Evolutionary conservation across 2,329 filamentous ascomycete species (phyloP), one percentile per base, ranked within the genome.

Genomic region (Curvularia verruculosa): DNA sequence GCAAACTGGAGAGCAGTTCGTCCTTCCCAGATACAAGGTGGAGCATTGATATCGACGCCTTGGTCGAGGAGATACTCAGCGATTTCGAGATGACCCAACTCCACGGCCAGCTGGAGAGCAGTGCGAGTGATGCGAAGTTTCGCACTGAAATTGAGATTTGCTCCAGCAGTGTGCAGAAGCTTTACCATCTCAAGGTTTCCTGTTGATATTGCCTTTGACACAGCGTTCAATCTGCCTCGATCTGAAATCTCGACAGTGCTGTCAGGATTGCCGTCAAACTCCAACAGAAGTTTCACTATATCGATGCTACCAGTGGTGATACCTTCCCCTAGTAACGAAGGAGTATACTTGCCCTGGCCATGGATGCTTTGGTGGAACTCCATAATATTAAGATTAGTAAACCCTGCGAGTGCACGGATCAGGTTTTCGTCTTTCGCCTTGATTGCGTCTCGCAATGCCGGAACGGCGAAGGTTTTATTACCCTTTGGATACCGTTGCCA

Each of bases 1-100:
- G 61, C 61, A 5, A 60, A 19, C n/a, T 64, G 61, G 2, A 64
- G 40, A 10, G 59, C 59, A 5, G 56, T 64, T 2, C 39, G 53
- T 9, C 59, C 61, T 23, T 19, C 45, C n/a, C 52, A 48, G 5
- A 37, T 26, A 9, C 46, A 59, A 3, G 61, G 54, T 19, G 39
- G 12, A 8, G 37, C 48, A 12, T 41, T 43, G 18, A 41, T 37
- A 31, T 50, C 48, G 12, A 50, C 48, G 1, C 26, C 24, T 18
- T 18, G 15, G 0, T 51, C 29, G 3, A 64, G 47, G 2, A 64
- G 54, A 34, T 40, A 59, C 2, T 49, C 1, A 4, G 61, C 36
- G 5, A 64, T 64, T 12, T 61, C 53, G 2, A 40, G 13, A 31
- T 48, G 48, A 5, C 54, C 56, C 10, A 45, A 10, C 19, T 64